Evolutionary conservation across 1,284 basidiomycete species (phyloP).

Genomic region (Exobasidium cylindrosporum): DNA sequence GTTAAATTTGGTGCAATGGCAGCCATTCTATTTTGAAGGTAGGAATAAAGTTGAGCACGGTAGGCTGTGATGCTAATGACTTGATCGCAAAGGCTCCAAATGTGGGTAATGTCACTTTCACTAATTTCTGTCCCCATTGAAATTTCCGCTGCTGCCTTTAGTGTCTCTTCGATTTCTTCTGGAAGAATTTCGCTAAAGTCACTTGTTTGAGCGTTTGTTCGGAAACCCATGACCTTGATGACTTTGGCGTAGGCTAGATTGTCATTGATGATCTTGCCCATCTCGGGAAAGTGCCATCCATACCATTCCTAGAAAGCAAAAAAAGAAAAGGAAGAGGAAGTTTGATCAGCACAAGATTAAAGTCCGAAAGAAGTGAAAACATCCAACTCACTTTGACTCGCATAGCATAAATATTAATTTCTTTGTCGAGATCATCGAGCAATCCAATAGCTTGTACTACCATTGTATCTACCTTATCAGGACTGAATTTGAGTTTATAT

Average conservation of each 20-base stretch:
- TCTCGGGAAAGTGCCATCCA: constrained; percentile 99
- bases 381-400: constrained; percentile 75
- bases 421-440: constrained; percentile 96
- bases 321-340: too few relatives aligned
- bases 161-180: constrained; percentile 74
- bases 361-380: background rate
- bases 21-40: constrained; percentile 93
- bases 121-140: constrained; percentile 99
- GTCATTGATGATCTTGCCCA: constrained; percentile 96
- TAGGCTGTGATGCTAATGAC: constrained; percentile 93
- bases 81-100: constrained; percentile 91
- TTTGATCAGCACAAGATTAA: background rate
- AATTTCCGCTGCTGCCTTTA: constrained; percentile 87
- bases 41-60: constrained; percentile 86
- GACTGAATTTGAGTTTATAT: constrained; percentile 98
- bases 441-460: constrained; percentile 98
- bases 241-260: constrained; percentile 90
- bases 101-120: constrained; percentile 89
- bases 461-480: constrained; percentile 99
- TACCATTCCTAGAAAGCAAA: constrained; percentile 90
- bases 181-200: constrained; percentile 86
- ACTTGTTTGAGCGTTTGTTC: constrained; percentile 82
- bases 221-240: constrained; percentile 56
- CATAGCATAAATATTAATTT: constrained; percentile 99
- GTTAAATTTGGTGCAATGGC: constrained; percentile 96